These are phyloP conservation scores for Phanerochaete sordida DNA, from an alignment of 768 basidiomycete species.

Conservation along the genomic window DNA sequence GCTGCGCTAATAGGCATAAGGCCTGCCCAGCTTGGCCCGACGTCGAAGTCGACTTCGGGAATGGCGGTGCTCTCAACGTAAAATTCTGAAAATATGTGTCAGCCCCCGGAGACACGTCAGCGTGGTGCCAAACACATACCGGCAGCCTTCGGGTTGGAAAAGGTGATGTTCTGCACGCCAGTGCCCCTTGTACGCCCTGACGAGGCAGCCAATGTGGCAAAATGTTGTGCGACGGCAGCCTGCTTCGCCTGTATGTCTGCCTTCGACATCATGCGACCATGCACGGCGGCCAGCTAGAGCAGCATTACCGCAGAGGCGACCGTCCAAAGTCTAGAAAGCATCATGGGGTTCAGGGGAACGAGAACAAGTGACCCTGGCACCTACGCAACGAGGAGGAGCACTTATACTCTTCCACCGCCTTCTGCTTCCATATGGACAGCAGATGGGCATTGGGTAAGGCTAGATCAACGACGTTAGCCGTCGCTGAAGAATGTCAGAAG, in stretches of 20 bases:
- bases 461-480: not conserved
- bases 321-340: not conserved
- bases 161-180: conserved; percentile 59
- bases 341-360: not conserved
- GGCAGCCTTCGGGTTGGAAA: conserved; percentile 47
- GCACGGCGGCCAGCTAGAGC: not conserved
- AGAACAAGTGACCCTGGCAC: too few relatives aligned
- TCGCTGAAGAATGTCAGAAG: not conserved
- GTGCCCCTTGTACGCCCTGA: conserved; percentile 10
- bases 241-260: conserved; percentile 43
- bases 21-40: conserved; percentile 75
- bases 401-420: not conserved
- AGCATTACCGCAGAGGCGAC: not conserved
- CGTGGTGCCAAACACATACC: not conserved
- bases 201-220: conserved; percentile 10
- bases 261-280: conserved; percentile 26
- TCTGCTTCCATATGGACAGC: not conserved
- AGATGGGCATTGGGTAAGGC: not conserved
- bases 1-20: conserved; percentile 64
- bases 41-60: conserved; percentile 67
- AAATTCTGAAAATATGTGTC: too few relatives aligned
- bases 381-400: too few relatives aligned
- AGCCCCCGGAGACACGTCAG: too few relatives aligned
- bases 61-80: conserved; percentile 64
- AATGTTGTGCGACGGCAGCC: conserved; percentile 45